Percentiles rank a stretch among this genome's conserved stretches.
phyloP scores from a whole-genome alignment of 2,329 filamentous ascomycete species.

The Cercospora canescens region DNA sequence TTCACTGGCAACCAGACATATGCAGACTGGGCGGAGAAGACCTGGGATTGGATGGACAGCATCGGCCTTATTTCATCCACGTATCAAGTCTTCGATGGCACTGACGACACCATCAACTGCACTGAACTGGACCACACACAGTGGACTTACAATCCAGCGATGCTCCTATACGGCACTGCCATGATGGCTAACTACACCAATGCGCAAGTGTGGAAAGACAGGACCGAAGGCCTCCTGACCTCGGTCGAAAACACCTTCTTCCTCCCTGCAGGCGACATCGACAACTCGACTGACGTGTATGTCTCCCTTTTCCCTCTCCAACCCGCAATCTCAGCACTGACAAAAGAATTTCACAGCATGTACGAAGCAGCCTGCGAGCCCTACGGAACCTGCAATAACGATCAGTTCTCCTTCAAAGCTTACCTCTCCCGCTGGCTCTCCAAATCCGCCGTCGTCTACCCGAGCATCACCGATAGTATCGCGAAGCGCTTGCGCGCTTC shows the following conservation, averaged over 20 bases:
- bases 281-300: constrained; percentile 53
- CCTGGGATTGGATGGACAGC: constrained; percentile 57
- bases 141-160: constrained; percentile 60
- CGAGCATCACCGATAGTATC: constrained; percentile 42
- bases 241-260: constrained; percentile 55
- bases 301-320: too few relatives aligned
- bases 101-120: constrained; percentile 54
- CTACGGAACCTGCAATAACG: constrained; percentile 62
- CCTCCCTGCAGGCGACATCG: constrained; percentile 42
- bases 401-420: constrained; percentile 75
- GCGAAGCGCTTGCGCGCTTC: constrained; percentile 42
- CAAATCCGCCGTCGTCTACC: constrained; percentile 46
- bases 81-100: constrained; percentile 59
- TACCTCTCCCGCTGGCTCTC: constrained; percentile 67
- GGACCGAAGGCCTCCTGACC: constrained; percentile 60
- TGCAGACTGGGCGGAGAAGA: constrained; percentile 68
- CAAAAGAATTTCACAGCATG: too few relatives aligned
- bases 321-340: too few relatives aligned
- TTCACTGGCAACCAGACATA: constrained; percentile 82
- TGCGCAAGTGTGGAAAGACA: constrained; percentile 55
- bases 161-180: constrained; percentile 57
- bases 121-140: constrained; percentile 52
- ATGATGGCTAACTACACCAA: constrained; percentile 57
- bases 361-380: constrained; percentile 68
- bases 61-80: constrained; percentile 52